Evolutionary conservation across 2,329 filamentous ascomycete genomes (phyloP).

Genomic region (Claviceps citrina): DNA sequence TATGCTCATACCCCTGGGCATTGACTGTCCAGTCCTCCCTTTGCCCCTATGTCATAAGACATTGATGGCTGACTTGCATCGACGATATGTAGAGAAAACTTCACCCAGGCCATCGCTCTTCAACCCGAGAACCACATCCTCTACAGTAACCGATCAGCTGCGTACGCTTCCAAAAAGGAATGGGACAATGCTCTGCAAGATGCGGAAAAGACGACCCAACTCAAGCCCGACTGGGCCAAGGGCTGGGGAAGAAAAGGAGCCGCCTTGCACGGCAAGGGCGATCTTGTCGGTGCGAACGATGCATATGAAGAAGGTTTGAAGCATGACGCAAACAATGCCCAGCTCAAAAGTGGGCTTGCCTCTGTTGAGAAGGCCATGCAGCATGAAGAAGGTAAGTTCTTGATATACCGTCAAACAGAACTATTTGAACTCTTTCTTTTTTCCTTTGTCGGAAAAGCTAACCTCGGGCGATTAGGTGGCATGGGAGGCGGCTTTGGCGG

Average conservation of each 20-base stretch:
- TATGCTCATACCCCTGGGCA: slow-evolving; percentile 35
- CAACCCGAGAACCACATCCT: slow-evolving; percentile 89
- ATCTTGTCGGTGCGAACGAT: slow-evolving; percentile 71
- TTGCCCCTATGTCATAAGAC: not conserved
- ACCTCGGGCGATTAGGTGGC: slow-evolving; percentile 1
- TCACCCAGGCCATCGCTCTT: slow-evolving; percentile 79
- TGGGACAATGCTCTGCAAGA: slow-evolving; percentile 75
- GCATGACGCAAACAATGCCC: slow-evolving; percentile 78
- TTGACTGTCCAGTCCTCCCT: not conserved
- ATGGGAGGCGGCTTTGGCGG: slow-evolving; percentile 24
- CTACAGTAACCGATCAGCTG: slow-evolving; percentile 89
- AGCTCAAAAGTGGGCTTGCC: slow-evolving; percentile 76
- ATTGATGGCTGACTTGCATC: not conserved
- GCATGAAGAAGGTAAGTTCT: slow-evolving; percentile 27
- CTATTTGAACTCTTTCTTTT: too few species aligned
- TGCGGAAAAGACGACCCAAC: slow-evolving; percentile 79
- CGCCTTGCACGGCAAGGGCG: slow-evolving; percentile 73
- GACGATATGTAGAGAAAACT: slow-evolving; percentile 55
- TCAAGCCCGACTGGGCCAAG: slow-evolving; percentile 97
- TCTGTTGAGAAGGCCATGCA: slow-evolving; percentile 82
- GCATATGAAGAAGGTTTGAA: slow-evolving; percentile 93
- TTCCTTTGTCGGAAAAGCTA: too few species aligned
- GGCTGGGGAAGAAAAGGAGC: slow-evolving; percentile 89
- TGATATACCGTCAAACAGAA: not conserved
- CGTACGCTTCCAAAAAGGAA: slow-evolving; percentile 76